Evolutionary conservation across 768 basidiomycete genomes (phyloP).

Genomic region (Pleurotus sapidus): DNA sequence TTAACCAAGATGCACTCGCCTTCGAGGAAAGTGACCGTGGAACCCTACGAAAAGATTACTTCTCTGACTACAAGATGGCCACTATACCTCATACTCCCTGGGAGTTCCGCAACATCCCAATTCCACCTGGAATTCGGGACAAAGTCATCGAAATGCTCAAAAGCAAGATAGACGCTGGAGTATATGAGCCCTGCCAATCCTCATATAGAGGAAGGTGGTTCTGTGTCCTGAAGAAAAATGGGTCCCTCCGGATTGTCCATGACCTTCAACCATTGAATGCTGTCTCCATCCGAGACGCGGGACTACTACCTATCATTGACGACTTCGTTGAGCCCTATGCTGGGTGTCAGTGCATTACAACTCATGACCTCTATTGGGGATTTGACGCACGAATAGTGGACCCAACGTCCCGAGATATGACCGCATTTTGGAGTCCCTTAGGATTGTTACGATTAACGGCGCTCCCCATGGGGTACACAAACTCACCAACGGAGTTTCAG

Average conservation of each 20-base stretch:
- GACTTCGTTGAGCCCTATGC: conserved; percentile 17
- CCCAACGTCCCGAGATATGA: conserved; percentile 16
- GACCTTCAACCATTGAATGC: conserved; percentile 19
- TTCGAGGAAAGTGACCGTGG: conserved; percentile 24
- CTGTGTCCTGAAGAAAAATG: conserved; percentile 19
- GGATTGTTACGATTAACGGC: conserved; percentile 14
- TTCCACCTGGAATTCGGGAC: conserved; percentile 24
- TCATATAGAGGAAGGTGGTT: conserved; percentile 21
- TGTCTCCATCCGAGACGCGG: conserved; percentile 16
- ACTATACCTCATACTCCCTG: conserved; percentile 15
- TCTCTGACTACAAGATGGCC: conserved; percentile 14
- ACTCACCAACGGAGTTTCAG: conserved; percentile 19
- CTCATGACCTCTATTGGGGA: conserved; percentile 15
- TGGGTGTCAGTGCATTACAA: conserved; percentile 13
- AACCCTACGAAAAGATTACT: conserved; percentile 15
- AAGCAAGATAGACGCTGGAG: conserved; percentile 17
- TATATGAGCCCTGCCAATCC: conserved; percentile 18
- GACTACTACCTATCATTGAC: conserved; percentile 16
- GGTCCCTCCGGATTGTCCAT: conserved; percentile 22
- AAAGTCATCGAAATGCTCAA: conserved; percentile 16
- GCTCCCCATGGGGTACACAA: conserved; percentile 18
- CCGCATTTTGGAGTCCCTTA: conserved; percentile 14
- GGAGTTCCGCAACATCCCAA: conserved; percentile 17
- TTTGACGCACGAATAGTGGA: conserved; percentile 14
- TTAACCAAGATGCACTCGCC: conserved; percentile 32